A percentile compares a stretch with the other conserved stretches of the same genome.
Conservation (phyloP, 2,329 filamentous ascomycete species). For the Paecilomyces sp. region DNA sequence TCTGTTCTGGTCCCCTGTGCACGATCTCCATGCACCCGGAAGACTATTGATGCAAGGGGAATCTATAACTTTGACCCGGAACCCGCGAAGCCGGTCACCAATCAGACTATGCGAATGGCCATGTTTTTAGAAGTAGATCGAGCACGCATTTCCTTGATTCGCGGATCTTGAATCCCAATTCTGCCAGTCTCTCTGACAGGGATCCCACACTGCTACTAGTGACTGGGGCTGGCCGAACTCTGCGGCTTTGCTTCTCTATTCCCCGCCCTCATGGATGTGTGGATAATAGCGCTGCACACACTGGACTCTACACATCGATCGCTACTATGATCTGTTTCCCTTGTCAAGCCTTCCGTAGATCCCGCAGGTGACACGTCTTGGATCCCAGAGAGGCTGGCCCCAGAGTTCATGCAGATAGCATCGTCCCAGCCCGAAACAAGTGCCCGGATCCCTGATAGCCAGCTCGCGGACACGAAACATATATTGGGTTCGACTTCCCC, state of each 20-base stretch:
- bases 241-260: slow-evolving; percentile 1
- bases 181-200: slow-evolving; percentile 29
- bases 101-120: slow-evolving; percentile 22
- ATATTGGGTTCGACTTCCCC: neutral
- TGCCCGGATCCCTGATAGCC: neutral
- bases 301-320: slow-evolving; percentile 11
- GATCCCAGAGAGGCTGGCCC: slow-evolving; percentile 11
- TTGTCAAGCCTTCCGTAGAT: slow-evolving; percentile 13
- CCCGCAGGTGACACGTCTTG: slow-evolving; percentile 17
- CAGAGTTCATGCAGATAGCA: slow-evolving; percentile 8
- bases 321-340: slow-evolving; percentile 10
- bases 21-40: slow-evolving; percentile 17
- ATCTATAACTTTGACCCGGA: slow-evolving; percentile 18
- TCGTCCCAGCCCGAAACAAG: slow-evolving; percentile 8
- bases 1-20: slow-evolving; percentile 7
- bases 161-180: slow-evolving; percentile 18
- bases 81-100: slow-evolving; percentile 25
- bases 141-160: slow-evolving; percentile 20
- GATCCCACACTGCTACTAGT: slow-evolving; percentile 3
- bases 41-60: slow-evolving; percentile 33
- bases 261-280: slow-evolving; percentile 3
- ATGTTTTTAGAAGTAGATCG: slow-evolving; percentile 8
- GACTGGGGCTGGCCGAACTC: slow-evolving; percentile 11
- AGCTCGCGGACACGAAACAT: slow-evolving; percentile 5
- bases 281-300: neutral